Evolutionary conservation across 371 early-diverging fungal genomes (phyloP).

Genomic region (Blakeslea trispora): DNA sequence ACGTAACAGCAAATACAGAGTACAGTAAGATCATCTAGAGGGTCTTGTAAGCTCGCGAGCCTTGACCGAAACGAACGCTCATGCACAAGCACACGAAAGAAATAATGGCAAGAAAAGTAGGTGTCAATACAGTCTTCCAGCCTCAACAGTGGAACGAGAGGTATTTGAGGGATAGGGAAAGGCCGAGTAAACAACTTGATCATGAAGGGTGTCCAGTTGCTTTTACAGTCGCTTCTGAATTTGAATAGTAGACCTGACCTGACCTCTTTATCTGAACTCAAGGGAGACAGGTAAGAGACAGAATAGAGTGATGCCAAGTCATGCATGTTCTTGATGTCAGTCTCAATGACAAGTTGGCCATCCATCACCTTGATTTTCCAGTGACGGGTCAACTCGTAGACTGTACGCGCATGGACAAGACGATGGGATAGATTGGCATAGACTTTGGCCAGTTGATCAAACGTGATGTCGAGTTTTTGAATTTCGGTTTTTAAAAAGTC

Average conservation of each 20-base stretch:
- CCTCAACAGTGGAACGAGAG: neutral
- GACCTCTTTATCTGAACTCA: neutral
- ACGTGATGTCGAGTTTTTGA: neutral
- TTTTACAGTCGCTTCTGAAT: constrained; percentile 2
- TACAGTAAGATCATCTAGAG: constrained; percentile 8
- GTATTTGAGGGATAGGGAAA: neutral
- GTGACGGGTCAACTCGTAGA: neutral
- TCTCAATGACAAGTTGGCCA: constrained; percentile 21
- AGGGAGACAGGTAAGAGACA: constrained; percentile 5
- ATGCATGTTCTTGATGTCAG: constrained; percentile 17
- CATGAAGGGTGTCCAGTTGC: neutral
- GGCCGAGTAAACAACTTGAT: neutral
- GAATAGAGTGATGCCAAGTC: constrained; percentile 10
- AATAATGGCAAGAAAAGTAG: constrained; percentile 21
- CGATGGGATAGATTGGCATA: too few species aligned
- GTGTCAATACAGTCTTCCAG: constrained; percentile 1
- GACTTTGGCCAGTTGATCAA: too few species aligned
- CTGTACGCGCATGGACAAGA: neutral
- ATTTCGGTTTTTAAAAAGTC: constrained; percentile 3
- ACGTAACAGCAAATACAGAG: constrained; percentile 18
- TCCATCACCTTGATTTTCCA: constrained; percentile 15
- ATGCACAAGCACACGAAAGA: constrained; percentile 10
- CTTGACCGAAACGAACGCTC: constrained; percentile 11
- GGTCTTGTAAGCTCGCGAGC: neutral
- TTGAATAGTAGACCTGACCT: neutral